phyloP scores from a whole-genome alignment of 2,329 filamentous ascomycete genomes.

The Sporothrix schenckii region DNA sequence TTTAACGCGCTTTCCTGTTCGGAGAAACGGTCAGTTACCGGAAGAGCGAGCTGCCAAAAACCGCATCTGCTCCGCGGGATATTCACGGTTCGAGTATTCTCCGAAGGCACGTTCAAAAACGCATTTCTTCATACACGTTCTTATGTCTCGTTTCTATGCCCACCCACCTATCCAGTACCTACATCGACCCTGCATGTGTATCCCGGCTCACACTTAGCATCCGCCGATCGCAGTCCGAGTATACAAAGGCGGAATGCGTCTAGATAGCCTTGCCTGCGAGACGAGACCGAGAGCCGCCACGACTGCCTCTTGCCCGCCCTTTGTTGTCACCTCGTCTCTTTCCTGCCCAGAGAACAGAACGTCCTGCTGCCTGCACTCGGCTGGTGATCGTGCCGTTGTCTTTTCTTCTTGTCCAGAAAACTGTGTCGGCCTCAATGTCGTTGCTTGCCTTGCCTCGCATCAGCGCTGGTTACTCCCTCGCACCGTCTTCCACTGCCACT shows the following conservation, averaged over 20 bases:
- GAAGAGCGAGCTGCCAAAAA: constrained; percentile 21
- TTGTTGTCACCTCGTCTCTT: not conserved
- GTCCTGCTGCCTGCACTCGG: constrained; percentile 16
- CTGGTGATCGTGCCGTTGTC: not conserved
- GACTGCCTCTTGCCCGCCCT: not conserved
- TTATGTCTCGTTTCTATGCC: too few relatives aligned
- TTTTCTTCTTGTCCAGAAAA: not conserved
- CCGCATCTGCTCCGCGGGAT: constrained; percentile 24
- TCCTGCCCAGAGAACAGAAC: not conserved
- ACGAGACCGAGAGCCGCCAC: not conserved
- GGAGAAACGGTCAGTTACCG: constrained; percentile 23
- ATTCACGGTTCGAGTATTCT: not conserved
- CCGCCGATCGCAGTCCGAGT: not conserved
- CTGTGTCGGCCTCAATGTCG: not conserved
- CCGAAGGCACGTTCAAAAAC: too few relatives aligned
- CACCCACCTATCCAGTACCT: not conserved
- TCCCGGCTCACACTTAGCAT: constrained; percentile 5
- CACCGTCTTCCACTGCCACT: not conserved
- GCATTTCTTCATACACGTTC: too few relatives aligned
- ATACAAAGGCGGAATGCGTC: constrained; percentile 23
- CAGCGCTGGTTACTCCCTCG: constrained; percentile 12
- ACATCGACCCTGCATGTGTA: not conserved
- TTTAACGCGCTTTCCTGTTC: constrained; percentile 7
- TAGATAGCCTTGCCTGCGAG: constrained; percentile 11
- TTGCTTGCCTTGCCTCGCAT: constrained; percentile 2